A percentile compares a stretch with the other conserved stretches of the same genome.
Conservation (phyloP, 2,329 filamentous ascomycete species). For the Basipetospora chlamydospora region DNA sequence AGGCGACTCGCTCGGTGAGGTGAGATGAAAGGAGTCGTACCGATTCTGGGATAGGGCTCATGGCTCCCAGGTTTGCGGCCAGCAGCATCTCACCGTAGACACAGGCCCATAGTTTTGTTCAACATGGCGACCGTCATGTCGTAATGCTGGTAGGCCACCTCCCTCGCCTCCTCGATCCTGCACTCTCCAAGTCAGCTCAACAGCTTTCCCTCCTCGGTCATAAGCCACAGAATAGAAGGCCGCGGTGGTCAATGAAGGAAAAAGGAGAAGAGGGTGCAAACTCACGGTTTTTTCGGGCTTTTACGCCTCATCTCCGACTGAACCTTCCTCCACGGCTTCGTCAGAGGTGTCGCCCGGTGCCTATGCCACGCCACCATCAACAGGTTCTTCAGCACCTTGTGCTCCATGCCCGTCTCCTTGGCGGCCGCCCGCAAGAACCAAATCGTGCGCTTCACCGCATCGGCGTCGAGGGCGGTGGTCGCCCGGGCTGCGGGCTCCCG, state of each 20-base stretch:
- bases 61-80: no score
- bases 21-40: no score
- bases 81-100: slow-evolving; percentile 36
- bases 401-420: slow-evolving; percentile 51
- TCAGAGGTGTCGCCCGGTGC: slow-evolving; percentile 13
- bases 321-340: slow-evolving; percentile 7
- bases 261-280: not conserved
- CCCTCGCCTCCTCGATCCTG: slow-evolving; percentile 10
- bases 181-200: no score
- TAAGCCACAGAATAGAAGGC: no score
- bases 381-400: slow-evolving; percentile 57
- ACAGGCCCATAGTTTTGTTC: slow-evolving; percentile 58
- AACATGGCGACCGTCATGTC: slow-evolving; percentile 58
- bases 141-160: slow-evolving; percentile 41
- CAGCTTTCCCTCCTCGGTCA: no score
- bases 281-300: no score
- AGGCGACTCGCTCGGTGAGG: no score
- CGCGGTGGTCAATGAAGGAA: not conserved
- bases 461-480: slow-evolving; percentile 25
- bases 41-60: no score
- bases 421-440: slow-evolving; percentile 56
- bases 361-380: slow-evolving; percentile 32
- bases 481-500: slow-evolving; percentile 19
- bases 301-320: slow-evolving; percentile 9
- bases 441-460: slow-evolving; percentile 47